Evolutionary conservation across 306 rosid species (phyloP).

Genomic region (Ormosia semicastrata): DNA sequence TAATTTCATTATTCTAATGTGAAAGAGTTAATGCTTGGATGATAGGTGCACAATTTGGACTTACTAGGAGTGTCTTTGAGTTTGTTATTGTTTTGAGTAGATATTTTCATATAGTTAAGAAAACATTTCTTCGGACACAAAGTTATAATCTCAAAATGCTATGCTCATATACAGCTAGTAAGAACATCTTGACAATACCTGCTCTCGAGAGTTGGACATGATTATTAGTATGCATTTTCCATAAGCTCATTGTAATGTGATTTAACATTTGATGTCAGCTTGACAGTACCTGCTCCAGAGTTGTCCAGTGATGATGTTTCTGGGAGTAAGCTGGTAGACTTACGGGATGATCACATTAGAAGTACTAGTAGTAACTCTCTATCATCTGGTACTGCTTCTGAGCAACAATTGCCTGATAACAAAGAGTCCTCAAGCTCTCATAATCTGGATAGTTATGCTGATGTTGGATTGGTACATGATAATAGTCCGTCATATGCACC

Average conservation of each 20-base stretch:
- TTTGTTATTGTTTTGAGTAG: background rate
- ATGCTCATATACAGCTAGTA: background rate
- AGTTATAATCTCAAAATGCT: background rate
- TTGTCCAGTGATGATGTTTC: slow-evolving; percentile 60
- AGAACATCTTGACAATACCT: too few relatives aligned
- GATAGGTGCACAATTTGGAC: background rate
- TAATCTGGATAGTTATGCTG: slow-evolving; percentile 61
- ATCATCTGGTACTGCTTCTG: slow-evolving; percentile 54
- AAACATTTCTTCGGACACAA: background rate
- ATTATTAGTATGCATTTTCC: background rate
- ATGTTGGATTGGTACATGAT: slow-evolving; percentile 69
- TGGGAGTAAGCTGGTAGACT: slow-evolving; percentile 55
- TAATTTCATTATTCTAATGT: background rate
- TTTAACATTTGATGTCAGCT: slow-evolving; percentile 52
- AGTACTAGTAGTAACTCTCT: slow-evolving; percentile 62
- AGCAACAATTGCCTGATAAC: slow-evolving; percentile 66
- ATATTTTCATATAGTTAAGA: background rate
- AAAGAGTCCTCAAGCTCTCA: slow-evolving; percentile 64
- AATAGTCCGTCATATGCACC: slow-evolving; percentile 65
- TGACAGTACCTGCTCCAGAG: slow-evolving; percentile 55
- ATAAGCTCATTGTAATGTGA: slow-evolving; percentile 1
- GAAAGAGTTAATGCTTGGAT: background rate
- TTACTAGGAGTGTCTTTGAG: background rate
- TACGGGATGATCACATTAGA: slow-evolving; percentile 52
- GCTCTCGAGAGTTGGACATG: background rate